Evolutionary conservation across 768 basidiomycete genomes (phyloP).

Genomic region (Termitomyces eurrhizus): DNA sequence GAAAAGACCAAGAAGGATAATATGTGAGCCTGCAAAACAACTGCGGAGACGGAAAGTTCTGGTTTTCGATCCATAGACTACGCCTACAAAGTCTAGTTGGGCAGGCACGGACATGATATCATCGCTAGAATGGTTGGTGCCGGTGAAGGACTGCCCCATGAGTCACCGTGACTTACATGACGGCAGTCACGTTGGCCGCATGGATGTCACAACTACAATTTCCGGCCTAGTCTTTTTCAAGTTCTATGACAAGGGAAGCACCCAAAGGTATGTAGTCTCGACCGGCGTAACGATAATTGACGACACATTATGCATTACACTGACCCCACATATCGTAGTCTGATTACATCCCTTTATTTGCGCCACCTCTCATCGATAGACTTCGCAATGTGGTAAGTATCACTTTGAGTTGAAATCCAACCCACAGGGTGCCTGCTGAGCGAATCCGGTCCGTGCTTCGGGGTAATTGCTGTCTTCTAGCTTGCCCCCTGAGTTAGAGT

Average conservation of each 20-base stretch:
- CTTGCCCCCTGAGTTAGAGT: slow-evolving; percentile 54
- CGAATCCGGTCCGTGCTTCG: slow-evolving; percentile 21
- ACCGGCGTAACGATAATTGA: slow-evolving; percentile 8
- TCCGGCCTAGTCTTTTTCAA: background rate
- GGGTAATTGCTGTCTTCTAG: slow-evolving; percentile 78
- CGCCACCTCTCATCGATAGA: slow-evolving; percentile 18
- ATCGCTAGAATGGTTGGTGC: background rate
- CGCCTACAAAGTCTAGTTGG: background rate
- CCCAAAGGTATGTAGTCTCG: slow-evolving; percentile 8
- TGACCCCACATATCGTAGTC: background rate
- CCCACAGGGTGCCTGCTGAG: slow-evolving; percentile 11
- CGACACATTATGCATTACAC: slow-evolving; percentile 8
- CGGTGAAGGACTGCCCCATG: background rate
- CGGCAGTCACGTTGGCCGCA: slow-evolving; percentile 7
- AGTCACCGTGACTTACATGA: background rate
- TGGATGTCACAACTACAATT: slow-evolving; percentile 10
- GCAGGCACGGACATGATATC: background rate
- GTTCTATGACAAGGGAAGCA: slow-evolving; percentile 2
- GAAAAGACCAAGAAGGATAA: slow-evolving; percentile 3
- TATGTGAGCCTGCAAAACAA: background rate
- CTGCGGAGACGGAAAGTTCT: background rate
- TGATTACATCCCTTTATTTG: slow-evolving; percentile 11
- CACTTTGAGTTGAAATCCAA: slow-evolving; percentile 11
- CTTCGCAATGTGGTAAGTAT: slow-evolving; percentile 26
- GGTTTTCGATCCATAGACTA: background rate